Base-by-base conservation (phyloP, 2,329 filamentous ascomycete genomes). In the Teratosphaeria gauchensis region DNA sequence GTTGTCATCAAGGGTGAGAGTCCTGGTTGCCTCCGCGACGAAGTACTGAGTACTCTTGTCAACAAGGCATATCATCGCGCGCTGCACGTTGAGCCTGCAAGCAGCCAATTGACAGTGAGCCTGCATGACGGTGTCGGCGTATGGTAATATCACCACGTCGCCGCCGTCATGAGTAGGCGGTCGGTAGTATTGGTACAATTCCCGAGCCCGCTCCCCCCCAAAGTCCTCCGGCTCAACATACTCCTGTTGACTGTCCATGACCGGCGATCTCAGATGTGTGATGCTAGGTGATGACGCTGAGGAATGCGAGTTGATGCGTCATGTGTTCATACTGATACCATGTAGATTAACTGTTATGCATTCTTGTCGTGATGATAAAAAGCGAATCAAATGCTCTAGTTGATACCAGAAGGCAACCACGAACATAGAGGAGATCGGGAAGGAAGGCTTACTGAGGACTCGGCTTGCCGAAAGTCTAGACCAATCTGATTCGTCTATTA, bases 21-120 rank as follows among this genome's bases (percentile, higher is more conserved):
- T 76, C 57, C 73, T 76, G 2, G 80, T 82, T 11, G 77, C 76
- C 64, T 82, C 79, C 46, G 79, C 79, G 53, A 82, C 73, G 58
- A 82, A 77, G 57, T 78, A 80, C 67, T 81, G 78, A 14, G 71
- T 74, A 11, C 72, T 69, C 2, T 71, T 69, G 64, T 80, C 79
- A 59, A 82, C 77, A 28, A 82, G 69, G 56, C 78, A 79, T 12
- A 82, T 75, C 72, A 82, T 78, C 19, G 74, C 75, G 38, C 80
- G 75, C 62, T 77, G 74, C 46, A 76, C 74, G 33, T 76, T 72
- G 46, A 81, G 72, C 0, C 79, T 72, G 61, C 79, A 74, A 16
- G 79, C 72, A 42, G 77, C 78, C 30, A 83, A 71, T 65, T 83
- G 80, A 16, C 79, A 72, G 61, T 76, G 75, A 11, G 75, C 74